Evolutionary conservation across 2,329 filamentous ascomycete genomes (phyloP), one percentile per base, ranked within the genome.

Genomic region (Cladosporium sp.): DNA sequence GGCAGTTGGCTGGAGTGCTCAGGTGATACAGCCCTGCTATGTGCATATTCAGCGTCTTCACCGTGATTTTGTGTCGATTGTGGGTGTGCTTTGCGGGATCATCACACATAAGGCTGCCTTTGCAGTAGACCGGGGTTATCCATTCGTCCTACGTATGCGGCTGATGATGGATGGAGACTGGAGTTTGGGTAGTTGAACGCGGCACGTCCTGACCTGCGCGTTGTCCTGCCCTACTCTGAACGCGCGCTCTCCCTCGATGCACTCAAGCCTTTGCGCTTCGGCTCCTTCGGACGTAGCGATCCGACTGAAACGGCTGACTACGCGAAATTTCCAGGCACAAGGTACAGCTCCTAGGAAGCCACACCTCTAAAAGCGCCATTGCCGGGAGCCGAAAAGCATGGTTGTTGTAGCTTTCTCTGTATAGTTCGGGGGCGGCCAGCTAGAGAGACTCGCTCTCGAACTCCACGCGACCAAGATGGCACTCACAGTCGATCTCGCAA

Each of bases 321-420:
- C 21, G 61, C 61, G 61, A 64, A 64, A 64, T 64, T 64, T 64
- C 61, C 61, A 64, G 61, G 61, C 26, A 64, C 61, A 57, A 14
- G 60, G 49, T 52, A 18, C 51, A 47, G 38, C 15, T 6, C 24
- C 24, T 44, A 8, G 41, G 7, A 47, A n/a, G 41, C 41, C n/a
- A 47, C 41, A 21, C 18, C 2, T 11, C 21, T 51, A 55, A 54
- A 26, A 30, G 11, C 51, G 60, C 36, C 34, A 24, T 28, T 44
- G 51, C 61, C 61, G 61, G 61, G 36, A 30, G 36, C 61, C 61
- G 51, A 57, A 52, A 64, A 64, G 61, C 24, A 57, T 64, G 11
- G 14, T 41, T 38, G 32, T 64, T 36, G 44, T 38, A 21, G 34
- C 32, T 28, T n/a, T 10, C 14, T 10, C 28, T 11, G 28, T 34